Percentiles rank a stretch among this genome's conserved stretches.
Evolutionary conservation across 139 green algal genomes (phyloP).

Genomic region (Ettlia oleoabundans): DNA sequence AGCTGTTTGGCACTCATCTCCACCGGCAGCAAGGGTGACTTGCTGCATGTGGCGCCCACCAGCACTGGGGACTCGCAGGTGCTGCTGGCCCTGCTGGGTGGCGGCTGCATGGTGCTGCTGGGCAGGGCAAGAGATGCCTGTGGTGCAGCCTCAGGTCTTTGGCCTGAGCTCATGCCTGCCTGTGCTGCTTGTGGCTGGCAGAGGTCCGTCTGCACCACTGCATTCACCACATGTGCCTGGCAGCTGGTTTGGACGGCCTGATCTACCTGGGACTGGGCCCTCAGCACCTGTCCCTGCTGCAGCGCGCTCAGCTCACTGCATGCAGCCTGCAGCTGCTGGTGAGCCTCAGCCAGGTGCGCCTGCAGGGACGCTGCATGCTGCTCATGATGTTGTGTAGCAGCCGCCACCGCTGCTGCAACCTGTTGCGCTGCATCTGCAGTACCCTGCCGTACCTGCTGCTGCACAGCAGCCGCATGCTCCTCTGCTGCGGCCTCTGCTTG

Average conservation of each 20-base stretch:
- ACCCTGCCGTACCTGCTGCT: no score
- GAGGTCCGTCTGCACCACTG: no score
- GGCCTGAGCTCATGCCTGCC: no score
- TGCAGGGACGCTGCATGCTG: background rate
- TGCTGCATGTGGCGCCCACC: background rate
- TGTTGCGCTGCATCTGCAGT: no score
- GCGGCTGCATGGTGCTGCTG: background rate
- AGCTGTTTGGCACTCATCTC: slow-evolving; percentile 1
- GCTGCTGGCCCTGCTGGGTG: background rate
- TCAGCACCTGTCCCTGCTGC: slow-evolving; percentile 8
- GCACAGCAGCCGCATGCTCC: slow-evolving; percentile 1
- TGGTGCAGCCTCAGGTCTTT: no score
- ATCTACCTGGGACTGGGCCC: background rate
- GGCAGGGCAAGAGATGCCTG: no score
- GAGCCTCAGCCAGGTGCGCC: slow-evolving; percentile 1
- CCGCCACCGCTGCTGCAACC: background rate
- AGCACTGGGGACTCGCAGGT: background rate
- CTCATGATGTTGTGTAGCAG: background rate
- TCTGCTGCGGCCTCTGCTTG: background rate
- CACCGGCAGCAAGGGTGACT: background rate
- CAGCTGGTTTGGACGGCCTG: no score
- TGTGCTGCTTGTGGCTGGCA: no score
- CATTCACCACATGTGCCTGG: no score
- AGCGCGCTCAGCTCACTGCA: background rate
- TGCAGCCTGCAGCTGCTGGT: slow-evolving; percentile 4